Conservation (phyloP, 495 filamentous ascomycete genomes). For the Astrothelium subdiscretum region DNA sequence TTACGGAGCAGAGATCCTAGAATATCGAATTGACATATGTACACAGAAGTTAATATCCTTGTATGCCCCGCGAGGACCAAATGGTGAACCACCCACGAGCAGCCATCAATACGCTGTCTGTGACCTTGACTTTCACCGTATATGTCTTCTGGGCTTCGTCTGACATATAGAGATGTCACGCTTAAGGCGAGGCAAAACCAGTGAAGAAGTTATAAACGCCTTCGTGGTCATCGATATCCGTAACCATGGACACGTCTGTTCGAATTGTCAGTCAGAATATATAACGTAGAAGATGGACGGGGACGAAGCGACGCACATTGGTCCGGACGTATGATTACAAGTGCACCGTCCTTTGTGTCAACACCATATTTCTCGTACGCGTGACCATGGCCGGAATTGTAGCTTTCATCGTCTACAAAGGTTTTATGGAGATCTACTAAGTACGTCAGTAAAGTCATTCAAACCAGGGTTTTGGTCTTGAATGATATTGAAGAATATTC, state of each 20-base stretch:
- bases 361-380: conserved; percentile 53
- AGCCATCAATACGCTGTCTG: too few relatives aligned
- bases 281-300: neutral
- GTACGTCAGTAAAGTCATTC: neutral
- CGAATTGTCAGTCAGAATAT: neutral
- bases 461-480: neutral
- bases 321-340: neutral
- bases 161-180: too few relatives aligned
- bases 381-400: conserved; percentile 52
- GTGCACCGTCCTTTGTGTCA: conserved; percentile 34
- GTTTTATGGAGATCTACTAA: conserved; percentile 47
- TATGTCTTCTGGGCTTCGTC: too few relatives aligned
- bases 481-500: neutral
- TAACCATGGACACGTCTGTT: conserved; percentile 3
- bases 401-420: conserved; percentile 56
- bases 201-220: neutral
- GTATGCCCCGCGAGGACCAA: too few relatives aligned
- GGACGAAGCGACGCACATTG: neutral
- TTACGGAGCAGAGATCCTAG: neutral
- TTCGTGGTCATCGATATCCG: neutral
- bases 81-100: too few relatives aligned
- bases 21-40: neutral
- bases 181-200: too few relatives aligned
- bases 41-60: neutral
- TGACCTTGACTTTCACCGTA: too few relatives aligned